Conservation (phyloP, 805 yeast species). For the Zygosaccharomyces lentus region DNA sequence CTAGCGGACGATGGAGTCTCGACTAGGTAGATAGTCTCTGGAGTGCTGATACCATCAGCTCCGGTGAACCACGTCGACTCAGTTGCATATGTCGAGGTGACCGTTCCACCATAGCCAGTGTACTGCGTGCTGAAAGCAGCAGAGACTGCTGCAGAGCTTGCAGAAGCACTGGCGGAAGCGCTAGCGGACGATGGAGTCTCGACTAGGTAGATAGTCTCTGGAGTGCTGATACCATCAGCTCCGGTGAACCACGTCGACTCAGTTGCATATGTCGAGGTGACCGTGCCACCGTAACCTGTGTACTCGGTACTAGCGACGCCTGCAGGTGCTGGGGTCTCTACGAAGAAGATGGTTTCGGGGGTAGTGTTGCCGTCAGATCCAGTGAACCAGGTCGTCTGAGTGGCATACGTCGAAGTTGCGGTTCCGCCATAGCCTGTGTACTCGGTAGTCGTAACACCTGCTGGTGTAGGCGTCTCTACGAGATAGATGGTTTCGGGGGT, state of each 20-base stretch:
- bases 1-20: no score
- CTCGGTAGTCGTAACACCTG: neutral
- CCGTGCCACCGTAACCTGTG: slow-evolving; percentile 14
- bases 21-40: slow-evolving; percentile 16
- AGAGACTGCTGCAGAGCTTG: slow-evolving; percentile 9
- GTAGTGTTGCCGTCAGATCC: slow-evolving; percentile 9
- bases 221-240: slow-evolving; percentile 11
- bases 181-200: no score
- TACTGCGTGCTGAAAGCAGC: no score
- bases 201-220: slow-evolving; percentile 16
- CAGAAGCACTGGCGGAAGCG: no score
- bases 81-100: slow-evolving; percentile 16
- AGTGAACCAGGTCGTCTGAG: slow-evolving; percentile 9
- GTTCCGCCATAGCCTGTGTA: slow-evolving; percentile 17
- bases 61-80: slow-evolving; percentile 9
- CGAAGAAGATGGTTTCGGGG: slow-evolving; percentile 15
- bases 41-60: slow-evolving; percentile 11
- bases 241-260: slow-evolving; percentile 9
- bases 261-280: slow-evolving; percentile 16
- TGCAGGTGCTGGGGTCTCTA: slow-evolving; percentile 12
- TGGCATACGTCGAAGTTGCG: slow-evolving; percentile 15
- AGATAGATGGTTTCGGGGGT: slow-evolving; percentile 16
- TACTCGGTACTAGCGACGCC: slow-evolving; percentile 5
- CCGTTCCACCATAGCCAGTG: slow-evolving; percentile 13
- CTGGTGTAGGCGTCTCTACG: slow-evolving; percentile 18